Conservation (phyloP, 371 early-diverging fungal genomes). For the Syncephalis fuscata region DNA sequence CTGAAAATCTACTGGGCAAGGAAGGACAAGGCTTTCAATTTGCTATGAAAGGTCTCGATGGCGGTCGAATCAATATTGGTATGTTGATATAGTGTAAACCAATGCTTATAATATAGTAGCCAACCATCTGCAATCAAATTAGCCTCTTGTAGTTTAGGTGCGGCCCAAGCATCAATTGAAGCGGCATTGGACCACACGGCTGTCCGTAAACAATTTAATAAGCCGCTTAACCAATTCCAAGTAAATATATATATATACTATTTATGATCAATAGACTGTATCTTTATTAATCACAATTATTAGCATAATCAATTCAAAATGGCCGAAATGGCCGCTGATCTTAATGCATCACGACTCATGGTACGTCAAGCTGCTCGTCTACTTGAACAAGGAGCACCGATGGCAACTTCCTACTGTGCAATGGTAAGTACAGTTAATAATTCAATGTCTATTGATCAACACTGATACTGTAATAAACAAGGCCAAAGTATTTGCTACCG, state of each 20-base stretch:
- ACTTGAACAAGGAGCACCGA: slow-evolving; percentile 19
- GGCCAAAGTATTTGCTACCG: slow-evolving; percentile 40
- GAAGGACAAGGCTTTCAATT: slow-evolving; percentile 43
- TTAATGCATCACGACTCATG: slow-evolving; percentile 29
- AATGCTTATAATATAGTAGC: not conserved
- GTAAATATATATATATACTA: not conserved
- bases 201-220: slow-evolving; percentile 36
- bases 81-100: not conserved
- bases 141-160: slow-evolving; percentile 41
- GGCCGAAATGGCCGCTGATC: slow-evolving; percentile 33
- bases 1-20: slow-evolving; percentile 25
- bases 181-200: slow-evolving; percentile 27
- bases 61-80: slow-evolving; percentile 41
- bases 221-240: slow-evolving; percentile 21
- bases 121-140: no score
- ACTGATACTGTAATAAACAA: slow-evolving; percentile 8
- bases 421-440: slow-evolving; percentile 9
- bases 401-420: slow-evolving; percentile 17
- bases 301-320: slow-evolving; percentile 36
- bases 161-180: slow-evolving; percentile 34
- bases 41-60: slow-evolving; percentile 47
- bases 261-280: not conserved
- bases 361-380: slow-evolving; percentile 34
- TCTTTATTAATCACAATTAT: not conserved
- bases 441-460: not conserved